Evolutionary conservation across 2,329 filamentous ascomycete genomes (phyloP), one percentile per base, ranked within the genome.

Genomic region (Ophiobolus disseminans): DNA sequence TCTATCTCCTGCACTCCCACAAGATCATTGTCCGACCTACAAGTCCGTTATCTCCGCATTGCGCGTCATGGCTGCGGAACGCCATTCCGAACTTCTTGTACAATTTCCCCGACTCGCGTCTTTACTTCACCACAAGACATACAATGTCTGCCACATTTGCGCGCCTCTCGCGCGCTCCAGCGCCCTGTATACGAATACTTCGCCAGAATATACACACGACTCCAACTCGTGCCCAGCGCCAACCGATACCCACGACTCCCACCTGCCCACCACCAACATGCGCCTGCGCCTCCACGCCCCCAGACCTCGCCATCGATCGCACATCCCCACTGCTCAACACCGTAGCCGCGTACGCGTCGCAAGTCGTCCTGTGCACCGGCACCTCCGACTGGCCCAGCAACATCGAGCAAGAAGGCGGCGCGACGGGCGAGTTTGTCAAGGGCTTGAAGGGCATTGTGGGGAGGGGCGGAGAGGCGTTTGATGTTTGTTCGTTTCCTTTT

Each of bases 351-450:
- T 96, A 96, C 69, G 80, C 86, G 1, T 87, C 95, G 72, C 91
- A 97, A 61, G 82, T 97, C 3, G 74, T 97, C 8, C 80, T 97
- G 11, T 92, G 88, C 54, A 96, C 91, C 0, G 91, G 90, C 4
- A 84, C 85, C 52, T 76, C 81, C 22, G 89, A 96, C 74, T 97
- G 92, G 92, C 78, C 81, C 21, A 92, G 88, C 65, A 83, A 84
- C 48, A 95, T 97, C 54, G 91, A 96, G 69, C 86, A 96, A 36
- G 91, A 95, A 50, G 84, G 87, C 13, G 69, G 74, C 25, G 69
- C 75, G 2, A 69, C 63, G 4, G 69, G 77, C 20, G 74, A 73
- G 11, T 79, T 92, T 14, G 85, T 87, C 5, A 85, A 87, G 28
- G 86, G 89, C 45, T 71, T 97, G 49, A 93, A 90, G 69, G 80